Conservation (phyloP, 2,329 filamentous ascomycete species). For the Raffaelea deltoideospora region DNA sequence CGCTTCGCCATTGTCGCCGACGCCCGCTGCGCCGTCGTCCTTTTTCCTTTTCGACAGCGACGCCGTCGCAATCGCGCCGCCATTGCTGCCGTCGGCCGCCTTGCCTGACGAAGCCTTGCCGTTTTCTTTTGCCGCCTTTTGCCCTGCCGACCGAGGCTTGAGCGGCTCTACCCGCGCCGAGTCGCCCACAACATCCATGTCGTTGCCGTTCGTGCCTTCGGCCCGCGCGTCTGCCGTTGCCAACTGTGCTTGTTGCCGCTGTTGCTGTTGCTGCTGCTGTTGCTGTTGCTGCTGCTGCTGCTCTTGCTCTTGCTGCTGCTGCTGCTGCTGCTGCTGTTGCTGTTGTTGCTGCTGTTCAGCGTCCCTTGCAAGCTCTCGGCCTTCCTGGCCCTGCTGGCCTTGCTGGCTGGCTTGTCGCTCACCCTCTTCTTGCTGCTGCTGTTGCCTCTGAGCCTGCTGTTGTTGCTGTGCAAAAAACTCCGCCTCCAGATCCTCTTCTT, state of each 20-base stretch:
- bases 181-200: slow-evolving; percentile 28
- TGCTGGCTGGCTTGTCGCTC: too few relatives aligned
- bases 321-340: slow-evolving; percentile 13
- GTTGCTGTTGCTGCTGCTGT: slow-evolving; percentile 7
- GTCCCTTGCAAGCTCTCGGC: too few relatives aligned
- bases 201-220: slow-evolving; percentile 8
- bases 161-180: slow-evolving; percentile 40
- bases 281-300: slow-evolving; percentile 13
- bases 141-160: slow-evolving; percentile 34
- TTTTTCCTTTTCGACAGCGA: too few relatives aligned
- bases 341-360: slow-evolving; percentile 13
- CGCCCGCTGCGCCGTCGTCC: too few relatives aligned
- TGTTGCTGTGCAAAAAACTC: slow-evolving; percentile 18
- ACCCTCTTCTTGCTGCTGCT: slow-evolving; percentile 15
- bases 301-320: slow-evolving; percentile 14
- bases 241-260: slow-evolving; percentile 17
- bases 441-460: slow-evolving; percentile 12
- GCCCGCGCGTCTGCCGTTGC: too few relatives aligned
- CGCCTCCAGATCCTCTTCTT: slow-evolving; percentile 46
- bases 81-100: slow-evolving; percentile 20
- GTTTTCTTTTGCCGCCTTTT: slow-evolving; percentile 25
- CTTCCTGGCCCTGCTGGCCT: too few relatives aligned
- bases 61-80: slow-evolving; percentile 6
- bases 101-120: slow-evolving; percentile 13
- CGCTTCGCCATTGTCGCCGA: too few relatives aligned